Base-by-base conservation (phyloP, 129 eudicot species). In the Centella asiatica region DNA sequence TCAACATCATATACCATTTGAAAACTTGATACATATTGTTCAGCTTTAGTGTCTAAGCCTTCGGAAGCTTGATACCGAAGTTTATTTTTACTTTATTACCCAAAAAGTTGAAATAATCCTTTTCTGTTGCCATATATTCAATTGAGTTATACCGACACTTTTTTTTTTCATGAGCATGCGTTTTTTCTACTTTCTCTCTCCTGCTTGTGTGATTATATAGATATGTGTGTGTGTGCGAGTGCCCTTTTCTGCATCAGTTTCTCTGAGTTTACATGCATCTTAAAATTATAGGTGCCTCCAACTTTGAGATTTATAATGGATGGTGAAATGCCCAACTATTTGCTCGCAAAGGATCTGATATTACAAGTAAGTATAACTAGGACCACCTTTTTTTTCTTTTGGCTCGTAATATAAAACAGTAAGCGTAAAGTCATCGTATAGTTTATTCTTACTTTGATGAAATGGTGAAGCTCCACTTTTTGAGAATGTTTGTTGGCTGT, bases 301-400 rank as follows among this genome's bases (percentile, higher is more conserved):
- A 92, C 99, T 34, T 71, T 92, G 74, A 82, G 96, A 72, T 92
- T 92, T 73, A 96, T 92, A 22, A 70, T 92, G 88, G 99, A 92
- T 76, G 99, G 99, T 57, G 95, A 92, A 78, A 87, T 92, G 96
- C 99, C 99, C 8, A 76, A 80, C 74, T 92, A 84, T 77, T 48
- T 92, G 69, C 96, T 87, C 62, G 96, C 96, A 65, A 92, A 92
- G 84, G 99, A 92, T 77, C 74, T 92, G 83, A 92, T 92, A 47
- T 69, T 92, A 73, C 96, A 92, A 69, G 99, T 92, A 82, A 65
- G 81, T 72, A 67, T 64, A 32, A 24, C 67, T 27, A 29, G 27
- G 23, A 29, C 28, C 33, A 50, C 0, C 26, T 51, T 37, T 25
- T 32, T 34, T 19, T 32, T 33, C 28, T 54, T 9, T 26, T 34